Conservation (phyloP, 306 rosid species). For the Parietaria judaica region DNA sequence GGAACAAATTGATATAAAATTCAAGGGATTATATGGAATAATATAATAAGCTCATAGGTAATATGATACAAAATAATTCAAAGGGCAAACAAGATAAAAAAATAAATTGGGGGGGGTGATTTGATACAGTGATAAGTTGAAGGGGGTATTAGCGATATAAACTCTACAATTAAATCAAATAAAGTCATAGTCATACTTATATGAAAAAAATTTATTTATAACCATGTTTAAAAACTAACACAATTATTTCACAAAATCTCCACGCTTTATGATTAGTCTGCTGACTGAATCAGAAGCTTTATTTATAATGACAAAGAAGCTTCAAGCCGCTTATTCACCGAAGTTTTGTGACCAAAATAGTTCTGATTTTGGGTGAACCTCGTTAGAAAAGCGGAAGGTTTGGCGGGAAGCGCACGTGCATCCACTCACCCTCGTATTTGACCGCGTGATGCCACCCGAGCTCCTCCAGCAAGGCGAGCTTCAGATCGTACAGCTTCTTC, state of each 20-base stretch:
- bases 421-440: constrained; percentile 72
- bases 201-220: neutral
- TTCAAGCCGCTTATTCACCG: neutral
- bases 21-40: too few relatives aligned
- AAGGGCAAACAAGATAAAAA: too few relatives aligned
- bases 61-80: too few relatives aligned
- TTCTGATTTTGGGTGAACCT: neutral
- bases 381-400: constrained; percentile 61
- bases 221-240: neutral
- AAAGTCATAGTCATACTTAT: too few relatives aligned
- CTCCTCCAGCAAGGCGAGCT: constrained; percentile 70
- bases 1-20: too few relatives aligned
- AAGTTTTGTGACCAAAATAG: neutral
- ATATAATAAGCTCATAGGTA: too few relatives aligned
- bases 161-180: too few relatives aligned
- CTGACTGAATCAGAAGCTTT: neutral
- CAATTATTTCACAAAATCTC: too few relatives aligned
- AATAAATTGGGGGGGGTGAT: too few relatives aligned
- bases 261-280: too few relatives aligned
- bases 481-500: constrained; percentile 74
- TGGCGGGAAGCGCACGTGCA: constrained; percentile 81
- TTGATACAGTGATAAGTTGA: too few relatives aligned
- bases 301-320: neutral
- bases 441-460: constrained; percentile 76
- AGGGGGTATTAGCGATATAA: too few relatives aligned